Evolutionary conservation across 2,329 filamentous ascomycete species (phyloP), one percentile per base, ranked within the genome.

Genomic region (Emericellopsis atlantica): DNA sequence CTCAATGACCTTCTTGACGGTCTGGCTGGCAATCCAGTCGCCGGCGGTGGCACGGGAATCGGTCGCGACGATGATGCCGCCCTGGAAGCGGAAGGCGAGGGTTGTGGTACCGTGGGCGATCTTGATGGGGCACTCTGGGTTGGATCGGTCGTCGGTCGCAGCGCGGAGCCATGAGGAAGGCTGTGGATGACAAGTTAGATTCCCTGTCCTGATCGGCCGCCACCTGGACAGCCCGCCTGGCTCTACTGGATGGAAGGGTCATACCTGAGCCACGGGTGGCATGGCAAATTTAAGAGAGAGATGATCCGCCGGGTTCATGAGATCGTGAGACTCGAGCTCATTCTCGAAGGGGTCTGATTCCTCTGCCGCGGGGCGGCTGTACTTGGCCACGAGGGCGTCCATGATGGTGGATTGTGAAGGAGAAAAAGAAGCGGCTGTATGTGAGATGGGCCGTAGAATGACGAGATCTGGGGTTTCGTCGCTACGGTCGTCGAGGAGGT

Each of bases 1-100:
- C 74, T 95, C 88, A 59, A 98, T 96, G 52, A 98, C 92, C 76
- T 98, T 98, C 80, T 98, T 98, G 59, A 98, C 92, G 41, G 92
- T 98, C 74, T 98, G 92, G 67, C 86, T 94, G 50, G 92, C 92
- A 66, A 98, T 98, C 92, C 92, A 98, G 76, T 92, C 93, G 56
- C 92, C 92, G 24, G 92, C 90, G 37, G 92, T 95, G 45, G 92
- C 92, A 67, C 92, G 81, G 45, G 92, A 98, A 69, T 98, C 92
- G 44, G 92, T 98, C 41, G 90, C 90, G 40, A 98, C 90, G 58
- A 98, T 93, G 67, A 98, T 96, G 59, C 92, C 92, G 55, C 89
- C 89, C 69, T 96, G 81, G 75, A 96, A 98, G 60, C 90, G 81
- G 76, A 98, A 98, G 48, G 89, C 90, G 46, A 98, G 80, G 40